Evolutionary conservation across 129 eudicot species (phyloP).

Genomic region (Flaveria robusta): DNA sequence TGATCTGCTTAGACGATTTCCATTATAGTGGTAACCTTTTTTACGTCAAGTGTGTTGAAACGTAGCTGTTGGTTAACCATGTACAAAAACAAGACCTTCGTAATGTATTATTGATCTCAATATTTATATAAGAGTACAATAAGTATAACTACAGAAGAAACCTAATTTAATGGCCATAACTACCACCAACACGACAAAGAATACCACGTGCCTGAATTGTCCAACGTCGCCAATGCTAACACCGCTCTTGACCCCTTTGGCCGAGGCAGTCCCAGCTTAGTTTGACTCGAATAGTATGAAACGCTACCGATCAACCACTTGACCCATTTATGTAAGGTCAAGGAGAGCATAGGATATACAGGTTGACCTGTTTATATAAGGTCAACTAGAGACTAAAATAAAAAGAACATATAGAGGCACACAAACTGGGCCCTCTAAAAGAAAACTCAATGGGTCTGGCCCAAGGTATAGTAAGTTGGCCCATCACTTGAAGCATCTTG

Average conservation of each 20-base stretch:
- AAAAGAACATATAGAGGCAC: not conserved
- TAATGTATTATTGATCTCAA: no score
- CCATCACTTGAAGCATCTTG: no score
- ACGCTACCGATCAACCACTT: not conserved
- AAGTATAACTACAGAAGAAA: no score
- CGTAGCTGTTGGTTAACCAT: conserved; percentile 70
- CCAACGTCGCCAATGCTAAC: conserved; percentile 49
- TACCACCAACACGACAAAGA: no score
- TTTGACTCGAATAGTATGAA: not conserved
- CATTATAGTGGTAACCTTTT: conserved; percentile 71
- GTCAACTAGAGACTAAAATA: no score
- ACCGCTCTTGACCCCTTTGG: conserved; percentile 71
- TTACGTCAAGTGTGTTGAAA: conserved; percentile 72
- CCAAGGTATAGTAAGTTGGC: not conserved
- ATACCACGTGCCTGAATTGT: not conserved
- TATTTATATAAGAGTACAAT: no score
- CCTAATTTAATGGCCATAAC: no score
- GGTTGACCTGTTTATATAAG: no score
- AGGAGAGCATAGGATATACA: not conserved
- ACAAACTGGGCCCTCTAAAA: not conserved
- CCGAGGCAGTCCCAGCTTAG: conserved; percentile 62
- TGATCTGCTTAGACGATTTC: conserved; percentile 59
- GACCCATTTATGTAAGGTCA: not conserved
- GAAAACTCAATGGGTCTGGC: not conserved
- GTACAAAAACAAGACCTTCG: no score